A percentile compares a stretch with the other conserved stretches of the same genome.
Evolutionary conservation across 2,329 filamentous ascomycete species (phyloP).

Genomic region (Pestalotiopsis sp.): DNA sequence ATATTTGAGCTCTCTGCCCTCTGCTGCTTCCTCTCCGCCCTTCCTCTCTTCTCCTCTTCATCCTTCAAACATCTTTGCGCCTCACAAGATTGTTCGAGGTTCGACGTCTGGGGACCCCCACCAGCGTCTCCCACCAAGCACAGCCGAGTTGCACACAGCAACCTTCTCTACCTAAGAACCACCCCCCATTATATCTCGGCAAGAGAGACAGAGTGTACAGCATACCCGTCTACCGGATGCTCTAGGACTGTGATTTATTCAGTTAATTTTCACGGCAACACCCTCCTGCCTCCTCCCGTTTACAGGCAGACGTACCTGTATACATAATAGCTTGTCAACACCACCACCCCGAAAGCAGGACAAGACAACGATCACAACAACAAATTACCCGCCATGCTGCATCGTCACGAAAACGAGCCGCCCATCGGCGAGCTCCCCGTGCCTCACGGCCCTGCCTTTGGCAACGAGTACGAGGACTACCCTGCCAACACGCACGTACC

Average conservation of each 20-base stretch:
- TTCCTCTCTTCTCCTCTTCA: background rate
- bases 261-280: background rate
- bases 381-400: constrained; percentile 11
- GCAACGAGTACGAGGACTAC: constrained; percentile 49
- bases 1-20: background rate
- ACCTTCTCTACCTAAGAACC: background rate
- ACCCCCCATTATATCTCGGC: background rate
- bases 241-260: background rate
- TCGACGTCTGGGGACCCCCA: background rate
- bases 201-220: background rate
- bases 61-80: background rate
- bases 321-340: background rate
- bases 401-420: constrained; percentile 42
- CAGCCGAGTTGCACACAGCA: background rate
- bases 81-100: background rate
- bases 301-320: background rate
- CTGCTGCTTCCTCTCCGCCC: background rate
- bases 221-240: background rate
- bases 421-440: constrained; percentile 54
- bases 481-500: constrained; percentile 31
- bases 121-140: background rate
- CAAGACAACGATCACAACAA: background rate
- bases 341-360: background rate
- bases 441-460: constrained; percentile 52
- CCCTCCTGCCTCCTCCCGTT: background rate